Percentiles rank a stretch among this genome's conserved stretches.
Conservation (phyloP, 73 alveolate species). For the Paramecium biaurelia region DNA sequence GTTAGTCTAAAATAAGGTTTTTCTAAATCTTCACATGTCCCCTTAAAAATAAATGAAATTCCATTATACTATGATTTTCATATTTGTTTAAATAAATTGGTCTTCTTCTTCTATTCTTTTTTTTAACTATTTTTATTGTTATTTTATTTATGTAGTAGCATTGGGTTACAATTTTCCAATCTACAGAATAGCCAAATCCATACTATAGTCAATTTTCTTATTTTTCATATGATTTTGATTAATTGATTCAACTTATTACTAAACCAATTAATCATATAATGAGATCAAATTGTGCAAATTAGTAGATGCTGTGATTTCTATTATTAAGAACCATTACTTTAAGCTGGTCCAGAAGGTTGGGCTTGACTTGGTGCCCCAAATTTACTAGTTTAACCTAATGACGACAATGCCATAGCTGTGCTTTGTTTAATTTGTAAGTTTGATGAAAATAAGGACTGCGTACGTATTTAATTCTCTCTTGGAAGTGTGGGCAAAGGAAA, state of each 20-base stretch:
- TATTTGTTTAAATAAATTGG: neutral
- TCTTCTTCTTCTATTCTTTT: slow-evolving; percentile 31
- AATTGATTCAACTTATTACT: slow-evolving; percentile 15
- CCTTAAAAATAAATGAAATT: slow-evolving; percentile 15
- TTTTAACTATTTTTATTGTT: slow-evolving; percentile 6
- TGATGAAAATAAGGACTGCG: neutral
- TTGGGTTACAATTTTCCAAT: slow-evolving; percentile 13
- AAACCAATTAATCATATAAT: neutral
- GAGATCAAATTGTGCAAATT: neutral
- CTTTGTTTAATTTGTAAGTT: neutral
- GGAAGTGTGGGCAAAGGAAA: slow-evolving; percentile 71
- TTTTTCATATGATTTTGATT: slow-evolving; percentile 23
- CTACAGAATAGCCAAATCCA: slow-evolving; percentile 7
- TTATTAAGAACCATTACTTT: slow-evolving; percentile 16
- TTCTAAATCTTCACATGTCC: slow-evolving; percentile 78
- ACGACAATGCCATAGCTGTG: slow-evolving; percentile 10
- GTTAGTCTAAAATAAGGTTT: slow-evolving; percentile 81
- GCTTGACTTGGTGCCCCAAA: slow-evolving; percentile 40
- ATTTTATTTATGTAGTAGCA: neutral
- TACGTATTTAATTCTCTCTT: slow-evolving; percentile 64
- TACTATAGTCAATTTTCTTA: neutral
- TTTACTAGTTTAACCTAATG: slow-evolving; percentile 12
- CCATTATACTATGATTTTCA: neutral
- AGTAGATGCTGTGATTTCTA: slow-evolving; percentile 11
- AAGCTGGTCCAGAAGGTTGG: slow-evolving; percentile 15